A percentile compares a stretch with the other conserved stretches of the same genome.
These are phyloP conservation scores for Dictyostelium capitatum DNA, from an alignment of 78 protist genomes.

Conservation along the genomic window DNA sequence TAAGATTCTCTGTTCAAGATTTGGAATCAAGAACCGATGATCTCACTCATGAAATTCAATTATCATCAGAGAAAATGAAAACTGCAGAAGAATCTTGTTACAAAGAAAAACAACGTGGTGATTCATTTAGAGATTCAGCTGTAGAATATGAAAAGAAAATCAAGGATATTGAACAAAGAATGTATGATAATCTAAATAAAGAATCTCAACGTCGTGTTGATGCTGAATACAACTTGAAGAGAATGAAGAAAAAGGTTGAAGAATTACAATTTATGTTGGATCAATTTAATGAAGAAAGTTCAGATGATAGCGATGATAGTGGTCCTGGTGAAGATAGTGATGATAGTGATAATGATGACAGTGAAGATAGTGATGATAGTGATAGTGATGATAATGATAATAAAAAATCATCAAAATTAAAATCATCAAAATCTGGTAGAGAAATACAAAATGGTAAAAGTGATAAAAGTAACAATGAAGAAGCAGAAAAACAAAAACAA, in stretches of 20 bases:
- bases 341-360: constrained; percentile 3
- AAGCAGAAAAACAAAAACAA: not conserved
- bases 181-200: constrained; percentile 58
- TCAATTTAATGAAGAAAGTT: constrained; percentile 24
- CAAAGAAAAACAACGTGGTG: constrained; percentile 70
- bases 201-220: constrained; percentile 48
- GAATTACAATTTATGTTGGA: constrained; percentile 54
- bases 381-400: constrained; percentile 2
- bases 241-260: constrained; percentile 67
- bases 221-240: constrained; percentile 57
- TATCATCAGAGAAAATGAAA: not conserved
- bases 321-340: not conserved
- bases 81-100: constrained; percentile 8
- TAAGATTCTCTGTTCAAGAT: constrained; percentile 2
- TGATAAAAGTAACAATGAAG: not conserved
- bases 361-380: constrained; percentile 2
- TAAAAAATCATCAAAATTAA: not conserved
- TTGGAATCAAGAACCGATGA: constrained; percentile 53
- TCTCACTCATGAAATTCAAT: constrained; percentile 12
- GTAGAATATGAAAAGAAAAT: constrained; percentile 65
- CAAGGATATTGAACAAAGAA: constrained; percentile 58
- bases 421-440: constrained; percentile 14
- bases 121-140: constrained; percentile 60
- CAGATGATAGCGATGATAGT: not conserved
- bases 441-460: not conserved